Evolutionary conservation across 1,139 yeast genomes (phyloP).

Genomic region (Debaryomyces sp.): DNA sequence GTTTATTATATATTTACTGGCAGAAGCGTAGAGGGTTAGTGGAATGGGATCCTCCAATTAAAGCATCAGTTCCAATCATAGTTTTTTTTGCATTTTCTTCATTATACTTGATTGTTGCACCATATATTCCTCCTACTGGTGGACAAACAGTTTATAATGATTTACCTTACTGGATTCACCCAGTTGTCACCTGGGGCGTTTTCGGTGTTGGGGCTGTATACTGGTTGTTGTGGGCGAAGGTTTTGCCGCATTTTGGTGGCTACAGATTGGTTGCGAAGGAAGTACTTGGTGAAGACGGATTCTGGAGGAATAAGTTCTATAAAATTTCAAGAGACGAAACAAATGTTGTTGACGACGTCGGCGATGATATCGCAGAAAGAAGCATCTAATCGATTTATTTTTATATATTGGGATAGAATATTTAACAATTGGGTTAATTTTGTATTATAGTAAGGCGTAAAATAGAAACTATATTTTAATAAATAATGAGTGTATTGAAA

Average conservation of each 20-base stretch:
- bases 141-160: slow-evolving; percentile 68
- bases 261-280: slow-evolving; percentile 62
- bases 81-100: slow-evolving; percentile 69
- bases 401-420: background rate
- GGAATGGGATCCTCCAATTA: slow-evolving; percentile 77
- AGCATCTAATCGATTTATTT: background rate
- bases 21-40: slow-evolving; percentile 52
- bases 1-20: slow-evolving; percentile 46
- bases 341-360: slow-evolving; percentile 10
- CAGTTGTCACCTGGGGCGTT: slow-evolving; percentile 82
- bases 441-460: background rate
- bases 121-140: slow-evolving; percentile 73
- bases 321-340: slow-evolving; percentile 34
- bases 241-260: slow-evolving; percentile 61
- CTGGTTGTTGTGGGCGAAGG: slow-evolving; percentile 68
- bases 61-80: slow-evolving; percentile 65
- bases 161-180: slow-evolving; percentile 79
- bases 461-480: background rate
- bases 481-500: background rate
- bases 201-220: slow-evolving; percentile 71
- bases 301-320: slow-evolving; percentile 68
- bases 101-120: slow-evolving; percentile 73
- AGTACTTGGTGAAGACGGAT: slow-evolving; percentile 70
- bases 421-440: background rate
- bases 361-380: slow-evolving; percentile 42